These are phyloP conservation scores for Acrodontium crateriforme DNA, from an alignment of 2,329 filamentous ascomycete species.

Conservation along the genomic window DNA sequence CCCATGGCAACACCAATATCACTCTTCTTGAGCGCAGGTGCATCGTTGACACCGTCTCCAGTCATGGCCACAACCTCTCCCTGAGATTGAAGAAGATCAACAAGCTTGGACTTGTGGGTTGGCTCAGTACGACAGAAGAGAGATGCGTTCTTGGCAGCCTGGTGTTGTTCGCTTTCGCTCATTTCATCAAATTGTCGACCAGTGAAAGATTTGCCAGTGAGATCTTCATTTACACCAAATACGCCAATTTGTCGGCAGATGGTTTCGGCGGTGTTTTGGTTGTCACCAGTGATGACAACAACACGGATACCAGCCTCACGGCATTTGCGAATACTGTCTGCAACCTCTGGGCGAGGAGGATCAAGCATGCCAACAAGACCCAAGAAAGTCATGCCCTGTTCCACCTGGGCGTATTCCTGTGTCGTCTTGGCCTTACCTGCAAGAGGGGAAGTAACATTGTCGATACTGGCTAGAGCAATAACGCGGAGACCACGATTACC, in stretches of 20 bases:
- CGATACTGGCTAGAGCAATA: slow-evolving; percentile 78
- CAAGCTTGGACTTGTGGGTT: slow-evolving; percentile 90
- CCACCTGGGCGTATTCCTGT: slow-evolving; percentile 69
- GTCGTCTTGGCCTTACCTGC: slow-evolving; percentile 63
- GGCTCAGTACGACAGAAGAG: slow-evolving; percentile 95
- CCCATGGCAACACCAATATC: slow-evolving; percentile 99
- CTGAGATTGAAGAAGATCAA: slow-evolving; percentile 84
- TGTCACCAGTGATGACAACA: slow-evolving; percentile 96
- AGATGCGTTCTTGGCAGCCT: slow-evolving; percentile 72
- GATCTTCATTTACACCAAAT: slow-evolving; percentile 67
- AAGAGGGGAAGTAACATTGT: slow-evolving; percentile 57
- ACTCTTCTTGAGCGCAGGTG: slow-evolving; percentile 92
- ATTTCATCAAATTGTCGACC: slow-evolving; percentile 88
- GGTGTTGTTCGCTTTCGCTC: slow-evolving; percentile 61
- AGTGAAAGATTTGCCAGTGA: slow-evolving; percentile 86
- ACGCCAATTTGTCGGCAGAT: slow-evolving; percentile 96
- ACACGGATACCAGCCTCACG: slow-evolving; percentile 88
- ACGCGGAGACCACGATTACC: slow-evolving; percentile 87
- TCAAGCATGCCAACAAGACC: slow-evolving; percentile 95
- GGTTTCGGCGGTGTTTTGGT: slow-evolving; percentile 91
- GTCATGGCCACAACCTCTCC: slow-evolving; percentile 98
- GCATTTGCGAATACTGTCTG: slow-evolving; percentile 74
- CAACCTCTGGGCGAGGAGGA: slow-evolving; percentile 84
- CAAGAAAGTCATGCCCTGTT: slow-evolving; percentile 87
- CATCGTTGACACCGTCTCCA: slow-evolving; percentile 96